phyloP scores from a whole-genome alignment of 331 rosid genomes.

The Dryas integrifolia region DNA sequence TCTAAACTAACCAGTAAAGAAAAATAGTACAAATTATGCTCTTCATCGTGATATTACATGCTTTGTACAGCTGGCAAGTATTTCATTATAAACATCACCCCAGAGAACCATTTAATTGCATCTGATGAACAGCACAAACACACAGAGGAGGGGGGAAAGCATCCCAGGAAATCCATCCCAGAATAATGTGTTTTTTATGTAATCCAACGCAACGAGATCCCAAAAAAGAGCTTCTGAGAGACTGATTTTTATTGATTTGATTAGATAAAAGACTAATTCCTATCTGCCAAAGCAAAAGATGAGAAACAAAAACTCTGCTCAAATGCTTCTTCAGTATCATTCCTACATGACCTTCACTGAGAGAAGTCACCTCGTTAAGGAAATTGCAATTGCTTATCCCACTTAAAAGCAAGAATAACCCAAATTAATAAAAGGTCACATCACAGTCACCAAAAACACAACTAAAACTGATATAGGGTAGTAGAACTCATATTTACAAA shows the following conservation, averaged over 20 bases:
- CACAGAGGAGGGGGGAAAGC: too few relatives aligned
- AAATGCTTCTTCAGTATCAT: not conserved
- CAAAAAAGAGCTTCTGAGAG: not conserved
- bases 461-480: too few relatives aligned
- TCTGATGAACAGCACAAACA: not conserved
- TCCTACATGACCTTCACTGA: not conserved
- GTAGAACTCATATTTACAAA: too few relatives aligned
- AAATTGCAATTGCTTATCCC: not conserved
- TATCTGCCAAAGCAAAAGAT: not conserved
- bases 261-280: not conserved
- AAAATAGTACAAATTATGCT: not conserved
- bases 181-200: constrained; percentile 1
- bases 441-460: not conserved
- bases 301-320: not conserved
- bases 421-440: not conserved
- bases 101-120: not conserved
- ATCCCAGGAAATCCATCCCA: not conserved
- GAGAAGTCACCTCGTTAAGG: not conserved
- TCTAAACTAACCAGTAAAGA: not conserved
- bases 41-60: not conserved
- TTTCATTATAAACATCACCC: not conserved
- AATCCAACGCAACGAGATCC: not conserved
- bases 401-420: not conserved
- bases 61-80: not conserved
- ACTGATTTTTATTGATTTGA: constrained; percentile 1